Percentiles rank a stretch among this genome's conserved stretches.
phyloP scores from a whole-genome alignment of 345 rosid species.

The Sonneratia alba region DNA sequence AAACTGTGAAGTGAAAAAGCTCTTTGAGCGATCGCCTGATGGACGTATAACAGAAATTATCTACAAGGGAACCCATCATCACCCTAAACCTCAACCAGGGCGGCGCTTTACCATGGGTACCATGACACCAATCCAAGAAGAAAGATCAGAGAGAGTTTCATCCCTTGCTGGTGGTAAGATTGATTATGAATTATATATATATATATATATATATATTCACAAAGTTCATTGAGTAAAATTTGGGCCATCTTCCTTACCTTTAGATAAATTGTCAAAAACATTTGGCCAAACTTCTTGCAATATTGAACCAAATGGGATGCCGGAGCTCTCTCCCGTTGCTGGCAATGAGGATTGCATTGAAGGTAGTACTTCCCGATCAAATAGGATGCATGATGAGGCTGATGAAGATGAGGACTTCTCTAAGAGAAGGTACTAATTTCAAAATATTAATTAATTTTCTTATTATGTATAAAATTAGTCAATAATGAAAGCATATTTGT shows the following conservation, averaged over 20 bases:
- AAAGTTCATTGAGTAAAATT: slow-evolving; percentile 7
- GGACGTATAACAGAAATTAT: slow-evolving; percentile 85
- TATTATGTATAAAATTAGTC: slow-evolving; percentile 4
- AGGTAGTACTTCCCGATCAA: slow-evolving; percentile 18
- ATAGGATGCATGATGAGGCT: slow-evolving; percentile 31
- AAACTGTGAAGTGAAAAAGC: slow-evolving; percentile 93
- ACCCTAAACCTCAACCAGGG: slow-evolving; percentile 91
- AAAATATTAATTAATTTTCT: slow-evolving; percentile 8
- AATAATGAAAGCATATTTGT: slow-evolving; percentile 12
- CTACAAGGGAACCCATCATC: slow-evolving; percentile 94
- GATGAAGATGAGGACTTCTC: slow-evolving; percentile 74
- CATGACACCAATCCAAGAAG: slow-evolving; percentile 59
- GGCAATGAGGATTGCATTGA: slow-evolving; percentile 53
- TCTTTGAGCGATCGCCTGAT: slow-evolving; percentile 86
- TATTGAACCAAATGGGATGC: slow-evolving; percentile 38
- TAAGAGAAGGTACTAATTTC: slow-evolving; percentile 62
- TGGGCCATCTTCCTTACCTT: slow-evolving; percentile 14
- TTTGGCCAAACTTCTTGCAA: slow-evolving; percentile 39
- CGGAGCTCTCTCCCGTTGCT: slow-evolving; percentile 42
- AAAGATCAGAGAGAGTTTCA: slow-evolving; percentile 47
- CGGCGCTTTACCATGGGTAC: slow-evolving; percentile 59
- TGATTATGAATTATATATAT: slow-evolving; percentile 5
- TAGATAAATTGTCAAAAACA: slow-evolving; percentile 50
- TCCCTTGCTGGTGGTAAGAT: slow-evolving; percentile 46
- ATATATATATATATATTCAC: neutral